A percentile compares a stretch with the other conserved stretches of the same genome.
Evolutionary conservation across 2,329 filamentous ascomycete species (phyloP).

Genomic region (Plenodomus tracheiphilus): DNA sequence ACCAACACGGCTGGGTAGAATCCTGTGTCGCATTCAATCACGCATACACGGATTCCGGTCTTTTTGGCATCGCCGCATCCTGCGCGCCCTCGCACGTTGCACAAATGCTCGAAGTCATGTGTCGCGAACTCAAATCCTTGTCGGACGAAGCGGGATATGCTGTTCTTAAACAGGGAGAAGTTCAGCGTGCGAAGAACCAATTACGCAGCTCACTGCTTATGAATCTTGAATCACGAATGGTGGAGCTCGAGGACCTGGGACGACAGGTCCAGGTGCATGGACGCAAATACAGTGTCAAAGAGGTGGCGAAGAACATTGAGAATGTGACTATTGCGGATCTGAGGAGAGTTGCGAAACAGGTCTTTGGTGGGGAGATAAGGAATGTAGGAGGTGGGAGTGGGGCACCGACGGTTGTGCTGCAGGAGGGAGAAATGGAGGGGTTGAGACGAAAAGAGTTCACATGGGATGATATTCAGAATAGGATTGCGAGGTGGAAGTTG

Average conservation of each 20-base stretch:
- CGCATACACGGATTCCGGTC: constrained; percentile 90
- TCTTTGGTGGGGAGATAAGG: constrained; percentile 75
- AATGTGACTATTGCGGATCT: constrained; percentile 78
- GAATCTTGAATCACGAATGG: constrained; percentile 97
- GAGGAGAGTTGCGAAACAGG: constrained; percentile 74
- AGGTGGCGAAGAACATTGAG: constrained; percentile 92
- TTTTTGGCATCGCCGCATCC: constrained; percentile 90
- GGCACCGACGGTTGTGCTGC: constrained; percentile 89
- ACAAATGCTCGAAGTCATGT: constrained; percentile 93
- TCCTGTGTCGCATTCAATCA: constrained; percentile 96
- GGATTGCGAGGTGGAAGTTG: constrained; percentile 81
- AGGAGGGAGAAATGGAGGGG: constrained; percentile 80
- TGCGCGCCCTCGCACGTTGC: constrained; percentile 79
- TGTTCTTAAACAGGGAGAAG: constrained; percentile 73
- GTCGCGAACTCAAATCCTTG: constrained; percentile 79
- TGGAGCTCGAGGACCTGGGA: constrained; percentile 94
- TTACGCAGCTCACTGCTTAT: constrained; percentile 86
- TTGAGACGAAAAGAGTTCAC: constrained; percentile 68
- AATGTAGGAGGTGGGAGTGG: constrained; percentile 81
- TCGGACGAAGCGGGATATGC: constrained; percentile 75
- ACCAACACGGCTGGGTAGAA: constrained; percentile 97
- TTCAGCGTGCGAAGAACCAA: constrained; percentile 95
- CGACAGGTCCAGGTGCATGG: constrained; percentile 97
- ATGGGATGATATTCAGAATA: constrained; percentile 89
- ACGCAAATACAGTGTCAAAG: constrained; percentile 83